Percentiles rank a stretch among this genome's conserved stretches.
Conservation (phyloP, 441 rosid genomes). For the Codiaeum variegatum region DNA sequence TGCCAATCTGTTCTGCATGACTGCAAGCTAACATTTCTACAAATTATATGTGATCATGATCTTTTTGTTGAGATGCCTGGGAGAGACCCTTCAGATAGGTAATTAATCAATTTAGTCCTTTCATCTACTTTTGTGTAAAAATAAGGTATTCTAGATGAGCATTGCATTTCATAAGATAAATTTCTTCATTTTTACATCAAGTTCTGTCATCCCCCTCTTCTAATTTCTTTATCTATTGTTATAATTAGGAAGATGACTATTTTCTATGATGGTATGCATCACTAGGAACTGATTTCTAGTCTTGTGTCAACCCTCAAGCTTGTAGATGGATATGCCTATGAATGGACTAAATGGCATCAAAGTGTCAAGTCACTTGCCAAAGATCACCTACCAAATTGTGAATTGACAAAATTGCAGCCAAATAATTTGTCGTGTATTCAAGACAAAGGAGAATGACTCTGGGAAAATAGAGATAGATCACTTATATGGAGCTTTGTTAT, state of each 20-base stretch:
- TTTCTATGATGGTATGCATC: neutral
- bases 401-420: neutral
- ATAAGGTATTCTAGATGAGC: neutral
- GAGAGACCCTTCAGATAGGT: conserved; percentile 99
- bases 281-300: neutral
- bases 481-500: neutral
- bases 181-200: neutral
- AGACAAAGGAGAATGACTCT: neutral
- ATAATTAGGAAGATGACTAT: neutral
- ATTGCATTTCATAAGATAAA: conserved; percentile 6
- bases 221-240: neutral
- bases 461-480: neutral
- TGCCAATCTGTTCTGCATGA: conserved; percentile 96
- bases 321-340: neutral
- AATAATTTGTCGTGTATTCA: neutral
- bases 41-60: conserved; percentile 96
- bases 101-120: conserved; percentile 22
- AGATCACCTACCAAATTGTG: neutral
- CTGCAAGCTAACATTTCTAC: conserved; percentile 94
- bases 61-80: conserved; percentile 99
- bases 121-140: neutral
- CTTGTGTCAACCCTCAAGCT: too few relatives aligned
- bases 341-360: neutral
- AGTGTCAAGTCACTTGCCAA: too few relatives aligned
- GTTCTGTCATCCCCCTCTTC: neutral